A percentile compares a stretch with the other conserved stretches of the same genome.
Evolutionary conservation across 495 filamentous ascomycete species (phyloP).

Genomic region (Neurospora hispaniola): DNA sequence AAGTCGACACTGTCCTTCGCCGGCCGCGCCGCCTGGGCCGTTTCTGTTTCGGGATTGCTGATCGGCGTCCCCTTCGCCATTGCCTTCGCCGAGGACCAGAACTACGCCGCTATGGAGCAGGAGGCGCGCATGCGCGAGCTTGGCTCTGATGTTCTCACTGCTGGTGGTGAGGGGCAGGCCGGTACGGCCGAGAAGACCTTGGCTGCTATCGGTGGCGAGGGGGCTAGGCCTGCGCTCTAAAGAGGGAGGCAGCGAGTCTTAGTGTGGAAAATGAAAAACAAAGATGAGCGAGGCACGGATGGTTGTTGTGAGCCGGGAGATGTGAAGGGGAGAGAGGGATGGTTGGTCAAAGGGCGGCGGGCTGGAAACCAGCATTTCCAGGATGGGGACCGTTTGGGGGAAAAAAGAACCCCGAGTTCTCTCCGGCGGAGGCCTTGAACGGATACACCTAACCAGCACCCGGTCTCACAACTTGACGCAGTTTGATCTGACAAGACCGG

Average conservation of each 20-base stretch:
- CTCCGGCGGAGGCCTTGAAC: neutral
- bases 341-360: neutral
- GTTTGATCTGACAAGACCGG: neutral
- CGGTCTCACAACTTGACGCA: neutral
- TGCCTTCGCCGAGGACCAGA: constrained; percentile 89
- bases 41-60: constrained; percentile 78
- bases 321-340: neutral
- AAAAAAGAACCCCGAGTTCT: neutral
- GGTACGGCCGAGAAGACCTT: constrained; percentile 25
- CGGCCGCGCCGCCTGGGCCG: constrained; percentile 77
- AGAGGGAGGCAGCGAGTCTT: neutral
- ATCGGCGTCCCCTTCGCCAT: constrained; percentile 88
- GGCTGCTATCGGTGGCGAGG: constrained; percentile 22
- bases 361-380: neutral
- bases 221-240: constrained; percentile 24
- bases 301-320: neutral
- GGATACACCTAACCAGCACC: neutral
- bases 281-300: neutral
- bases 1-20: constrained; percentile 53
- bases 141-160: constrained; percentile 40
- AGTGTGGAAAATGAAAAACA: neutral
- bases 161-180: constrained; percentile 12
- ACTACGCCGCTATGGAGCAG: constrained; percentile 90
- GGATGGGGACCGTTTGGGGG: neutral
- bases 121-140: constrained; percentile 87